Evolutionary conservation across 2,329 filamentous ascomycete species (phyloP).

Genomic region (Ophiostoma piceae): DNA sequence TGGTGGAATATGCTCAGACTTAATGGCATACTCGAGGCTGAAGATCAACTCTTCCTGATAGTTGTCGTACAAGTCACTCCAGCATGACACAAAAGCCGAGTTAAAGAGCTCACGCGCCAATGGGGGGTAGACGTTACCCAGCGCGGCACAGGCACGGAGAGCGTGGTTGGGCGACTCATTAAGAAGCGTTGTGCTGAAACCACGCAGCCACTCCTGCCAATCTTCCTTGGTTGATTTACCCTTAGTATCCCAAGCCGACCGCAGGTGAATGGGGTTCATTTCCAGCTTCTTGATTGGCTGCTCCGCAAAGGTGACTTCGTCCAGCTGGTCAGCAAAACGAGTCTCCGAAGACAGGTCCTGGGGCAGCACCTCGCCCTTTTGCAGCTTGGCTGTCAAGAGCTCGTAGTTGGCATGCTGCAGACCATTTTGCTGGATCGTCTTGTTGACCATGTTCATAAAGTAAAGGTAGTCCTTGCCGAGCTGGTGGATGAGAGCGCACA

Average conservation of each 20-base stretch:
- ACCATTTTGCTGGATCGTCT: conserved; percentile 70
- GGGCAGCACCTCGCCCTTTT: conserved; percentile 90
- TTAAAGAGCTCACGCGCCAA: conserved; percentile 95
- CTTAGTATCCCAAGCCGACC: conserved; percentile 93
- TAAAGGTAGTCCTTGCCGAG: conserved; percentile 92
- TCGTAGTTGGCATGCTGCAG: conserved; percentile 90
- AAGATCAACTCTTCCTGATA: conserved; percentile 95
- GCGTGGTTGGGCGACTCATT: conserved; percentile 96
- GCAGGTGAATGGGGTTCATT: conserved; percentile 95
- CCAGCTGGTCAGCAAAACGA: conserved; percentile 68
- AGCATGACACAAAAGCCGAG: conserved; percentile 96
- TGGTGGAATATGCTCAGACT: conserved; percentile 89
- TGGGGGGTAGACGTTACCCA: conserved; percentile 87
- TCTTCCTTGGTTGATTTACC: conserved; percentile 97
- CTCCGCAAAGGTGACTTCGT: conserved; percentile 77
- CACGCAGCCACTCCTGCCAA: conserved; percentile 98
- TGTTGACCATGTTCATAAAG: conserved; percentile 90
- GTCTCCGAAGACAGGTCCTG: conserved; percentile 88
- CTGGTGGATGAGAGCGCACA: conserved; percentile 93
- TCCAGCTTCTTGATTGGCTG: conserved; percentile 82
- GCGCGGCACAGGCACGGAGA: conserved; percentile 81
- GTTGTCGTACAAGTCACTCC: conserved; percentile 94
- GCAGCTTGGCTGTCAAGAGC: conserved; percentile 82
- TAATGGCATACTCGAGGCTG: conserved; percentile 92
- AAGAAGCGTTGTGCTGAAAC: conserved; percentile 90